Base-by-base conservation (phyloP, 768 basidiomycete species). In the Trametopsis cervina region DNA sequence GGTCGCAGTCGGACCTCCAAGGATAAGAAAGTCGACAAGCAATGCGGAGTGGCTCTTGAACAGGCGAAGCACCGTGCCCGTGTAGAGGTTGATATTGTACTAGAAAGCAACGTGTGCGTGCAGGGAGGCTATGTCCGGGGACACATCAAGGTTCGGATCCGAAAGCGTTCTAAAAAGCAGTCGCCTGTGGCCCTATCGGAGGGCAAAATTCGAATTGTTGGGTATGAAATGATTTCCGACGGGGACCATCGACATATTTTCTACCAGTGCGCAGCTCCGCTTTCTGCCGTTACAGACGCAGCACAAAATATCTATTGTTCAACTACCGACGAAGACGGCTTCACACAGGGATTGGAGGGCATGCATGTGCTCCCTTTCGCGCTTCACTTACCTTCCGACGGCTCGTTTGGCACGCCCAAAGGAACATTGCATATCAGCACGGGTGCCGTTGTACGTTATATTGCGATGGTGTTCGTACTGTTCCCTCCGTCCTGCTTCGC, bases 41-140 rank as follows among this genome's bases (percentile, higher is more conserved):
- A 38, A 1, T 44, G 57, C 4, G 53, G 61, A 11, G 70, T 80
- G 18, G 62, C 66, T 1, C 67, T 90, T 33, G 89, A 89, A 62
- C 85, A 87, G 57, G 82, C 87, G 4, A 83, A 80, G 57, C 60
- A 78, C 12, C 78, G 75, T 20, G 80, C 89, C 6, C 81, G 89
- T 44, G 85, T 94, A 1, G 85, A 86, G 61, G 69, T 94, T 10
- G 89, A 94, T 55, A 79, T 95, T 35, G 65, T 79, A n/a, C 73
- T 91, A 25, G 81, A 88, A 51, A 80, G 78, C 54, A 76, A 88
- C 50, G 71, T 78, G 9, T 81, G 81, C 54, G 85, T 94, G 2
- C 88, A 95, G 68, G 91, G 91, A 2, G 82, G 80, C 5, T 69
- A 72, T 53, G 66, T 95, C 38, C 75, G 75, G 39, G 93, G 93